Evolutionary conservation across 2,329 filamentous ascomycete genomes (phyloP), one percentile per base, ranked within the genome.

Genomic region (Diaporthe australafricana): DNA sequence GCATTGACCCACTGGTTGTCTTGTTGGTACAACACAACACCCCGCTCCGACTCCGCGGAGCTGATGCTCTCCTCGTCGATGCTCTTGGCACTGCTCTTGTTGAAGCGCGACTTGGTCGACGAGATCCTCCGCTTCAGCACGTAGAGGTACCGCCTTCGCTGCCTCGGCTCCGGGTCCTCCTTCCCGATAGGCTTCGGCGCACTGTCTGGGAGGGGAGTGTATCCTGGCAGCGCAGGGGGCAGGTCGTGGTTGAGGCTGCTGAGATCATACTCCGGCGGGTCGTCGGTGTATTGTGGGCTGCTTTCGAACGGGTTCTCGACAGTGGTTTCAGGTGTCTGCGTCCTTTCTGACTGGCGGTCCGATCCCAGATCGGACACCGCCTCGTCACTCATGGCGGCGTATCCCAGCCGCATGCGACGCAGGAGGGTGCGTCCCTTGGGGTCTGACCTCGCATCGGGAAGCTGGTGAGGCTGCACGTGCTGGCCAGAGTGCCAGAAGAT

Each of bases 111-210:
- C 48, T 47, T 65, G 35, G 68, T 70, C 1, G 68, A 65, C 2
- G 56, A 65, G 22, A 70, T 62, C 57, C 68, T 48, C 30, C 68
- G 47, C 68, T 25, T 65, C 27, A 70, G 50, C 48, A 47, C 68
- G 38, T 70, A 62, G 27, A 62, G 68, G 56, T 70, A 70, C 11
- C 50, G 50, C 4, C 35, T 70, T 11, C 68, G 30, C 27, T 70
- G 68, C 5, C 22, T 50, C 6, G 63, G 63, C 63, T 63, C 63
- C n/a, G 63, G 40, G 16, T 47, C 40, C 22, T 47, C 53, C 45
- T 65, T 65, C 2, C 60, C 60, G 6, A 50, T 38, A 14, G 60
- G 60, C 20, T 14, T 45, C 3, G 60, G 60, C 1, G 60, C 45
- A 5, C n/a, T 65, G 2, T 32, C 63, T 1, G 70, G 70, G 9